phyloP scores from a whole-genome alignment of 768 basidiomycete genomes.

The Pleurotus citrinopileatus region DNA sequence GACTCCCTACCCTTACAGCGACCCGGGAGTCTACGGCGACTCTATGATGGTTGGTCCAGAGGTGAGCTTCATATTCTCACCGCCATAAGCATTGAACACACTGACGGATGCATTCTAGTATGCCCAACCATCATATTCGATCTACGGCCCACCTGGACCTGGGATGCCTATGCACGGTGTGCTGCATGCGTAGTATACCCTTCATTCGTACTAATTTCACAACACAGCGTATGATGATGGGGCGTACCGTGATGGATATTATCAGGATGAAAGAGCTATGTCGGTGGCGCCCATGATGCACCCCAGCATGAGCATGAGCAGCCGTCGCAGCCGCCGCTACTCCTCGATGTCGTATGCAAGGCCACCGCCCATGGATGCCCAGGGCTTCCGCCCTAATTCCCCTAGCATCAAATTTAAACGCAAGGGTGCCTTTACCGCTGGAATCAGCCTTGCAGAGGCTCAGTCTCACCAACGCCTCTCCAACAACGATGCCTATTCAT shows the following conservation, averaged over 20 bases:
- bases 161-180: conserved; percentile 33
- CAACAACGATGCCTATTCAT: conserved; percentile 57
- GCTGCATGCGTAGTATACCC: not conserved
- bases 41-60: conserved; percentile 28
- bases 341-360: conserved; percentile 48
- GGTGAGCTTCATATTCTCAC: conserved; percentile 26
- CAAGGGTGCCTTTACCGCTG: conserved; percentile 62
- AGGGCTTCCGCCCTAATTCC: conserved; percentile 41
- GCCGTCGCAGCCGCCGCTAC: conserved; percentile 43
- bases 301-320: conserved; percentile 24
- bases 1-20: conserved; percentile 17
- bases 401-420: conserved; percentile 70
- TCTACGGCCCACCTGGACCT: conserved; percentile 38
- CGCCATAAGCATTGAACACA: conserved; percentile 7
- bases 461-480: conserved; percentile 62
- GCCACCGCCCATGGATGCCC: conserved; percentile 37
- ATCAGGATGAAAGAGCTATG: conserved; percentile 40
- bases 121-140: conserved; percentile 41
- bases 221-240: conserved; percentile 54
- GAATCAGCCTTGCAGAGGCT: conserved; percentile 67
- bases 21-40: conserved; percentile 29
- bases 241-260: conserved; percentile 48
- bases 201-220: conserved; percentile 1
- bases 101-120: conserved; percentile 29
- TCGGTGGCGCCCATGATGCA: conserved; percentile 34